These are phyloP conservation scores for Bryoglossum gracile DNA, from an alignment of 495 filamentous ascomycete species.

Conservation along the genomic window DNA sequence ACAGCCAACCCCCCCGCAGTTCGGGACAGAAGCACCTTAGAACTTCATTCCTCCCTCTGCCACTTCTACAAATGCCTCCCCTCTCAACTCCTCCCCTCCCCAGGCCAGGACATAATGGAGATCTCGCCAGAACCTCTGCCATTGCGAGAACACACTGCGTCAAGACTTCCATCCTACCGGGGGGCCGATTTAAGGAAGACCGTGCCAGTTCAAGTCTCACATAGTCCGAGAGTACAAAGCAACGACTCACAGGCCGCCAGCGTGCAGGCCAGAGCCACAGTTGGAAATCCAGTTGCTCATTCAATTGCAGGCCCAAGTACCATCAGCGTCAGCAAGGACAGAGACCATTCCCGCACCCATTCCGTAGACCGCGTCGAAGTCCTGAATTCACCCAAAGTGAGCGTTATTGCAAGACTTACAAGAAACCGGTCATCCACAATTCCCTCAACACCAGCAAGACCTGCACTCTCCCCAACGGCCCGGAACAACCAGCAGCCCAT, in stretches of 20 bases:
- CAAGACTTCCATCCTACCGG: neutral
- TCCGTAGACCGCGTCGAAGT: slow-evolving; percentile 4
- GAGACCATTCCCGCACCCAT: too few relatives aligned
- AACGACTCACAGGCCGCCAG: neutral
- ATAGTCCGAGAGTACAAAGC: neutral
- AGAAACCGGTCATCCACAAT: too few relatives aligned
- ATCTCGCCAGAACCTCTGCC: neutral
- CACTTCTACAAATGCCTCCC: too few relatives aligned
- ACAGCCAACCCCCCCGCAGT: neutral
- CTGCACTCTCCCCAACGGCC: too few relatives aligned
- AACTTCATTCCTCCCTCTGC: too few relatives aligned
- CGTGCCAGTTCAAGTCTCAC: neutral
- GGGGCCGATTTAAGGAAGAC: neutral
- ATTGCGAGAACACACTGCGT: neutral
- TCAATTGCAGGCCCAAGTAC: too few relatives aligned
- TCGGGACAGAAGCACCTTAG: too few relatives aligned
- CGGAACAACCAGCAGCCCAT: too few relatives aligned
- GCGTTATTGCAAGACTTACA: slow-evolving; percentile 1
- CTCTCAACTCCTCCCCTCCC: neutral
- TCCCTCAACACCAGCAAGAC: too few relatives aligned
- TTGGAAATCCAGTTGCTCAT: too few relatives aligned
- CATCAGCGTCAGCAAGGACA: too few relatives aligned
- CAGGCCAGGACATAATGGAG: neutral
- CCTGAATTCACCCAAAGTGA: neutral
- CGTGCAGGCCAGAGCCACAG: neutral